Conservation (phyloP, 2,329 filamentous ascomycete species). For the Calycina herbarum region DNA sequence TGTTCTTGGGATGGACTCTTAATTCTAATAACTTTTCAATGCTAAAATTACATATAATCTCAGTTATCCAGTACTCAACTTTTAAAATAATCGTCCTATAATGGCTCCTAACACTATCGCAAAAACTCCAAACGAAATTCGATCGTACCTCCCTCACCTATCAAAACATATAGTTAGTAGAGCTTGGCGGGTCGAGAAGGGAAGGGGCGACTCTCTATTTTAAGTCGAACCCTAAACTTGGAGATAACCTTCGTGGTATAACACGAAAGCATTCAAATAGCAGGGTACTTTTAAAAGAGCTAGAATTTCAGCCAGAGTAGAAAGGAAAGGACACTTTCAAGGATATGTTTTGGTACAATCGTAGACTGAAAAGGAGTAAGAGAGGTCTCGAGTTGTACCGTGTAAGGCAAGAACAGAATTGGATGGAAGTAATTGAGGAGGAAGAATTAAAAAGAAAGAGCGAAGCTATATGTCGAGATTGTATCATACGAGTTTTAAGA, state of each 20-base stretch:
- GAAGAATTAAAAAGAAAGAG: background rate
- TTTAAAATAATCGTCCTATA: background rate
- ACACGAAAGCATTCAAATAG: background rate
- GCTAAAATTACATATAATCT: background rate
- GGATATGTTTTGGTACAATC: background rate
- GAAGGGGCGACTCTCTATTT: background rate
- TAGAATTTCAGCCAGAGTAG: background rate
- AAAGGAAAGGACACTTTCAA: background rate
- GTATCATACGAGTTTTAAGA: background rate
- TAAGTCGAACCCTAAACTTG: background rate
- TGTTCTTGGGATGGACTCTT: background rate
- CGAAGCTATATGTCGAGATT: background rate
- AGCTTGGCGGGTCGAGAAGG: background rate
- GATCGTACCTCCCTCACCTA: background rate
- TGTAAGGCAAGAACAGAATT: slow-evolving; percentile 3
- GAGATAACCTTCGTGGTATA: background rate
- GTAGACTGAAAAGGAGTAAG: background rate
- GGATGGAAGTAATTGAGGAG: background rate
- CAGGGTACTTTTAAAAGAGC: background rate
- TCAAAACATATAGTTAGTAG: background rate
- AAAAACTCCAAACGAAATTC: slow-evolving; percentile 9
- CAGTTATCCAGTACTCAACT: background rate
- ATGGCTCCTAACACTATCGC: background rate
- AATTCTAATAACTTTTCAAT: too few species aligned
- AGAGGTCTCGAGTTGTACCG: background rate